Conservation (phyloP, 208 protist genomes). For the Naegleria lovaniensis region DNA sequence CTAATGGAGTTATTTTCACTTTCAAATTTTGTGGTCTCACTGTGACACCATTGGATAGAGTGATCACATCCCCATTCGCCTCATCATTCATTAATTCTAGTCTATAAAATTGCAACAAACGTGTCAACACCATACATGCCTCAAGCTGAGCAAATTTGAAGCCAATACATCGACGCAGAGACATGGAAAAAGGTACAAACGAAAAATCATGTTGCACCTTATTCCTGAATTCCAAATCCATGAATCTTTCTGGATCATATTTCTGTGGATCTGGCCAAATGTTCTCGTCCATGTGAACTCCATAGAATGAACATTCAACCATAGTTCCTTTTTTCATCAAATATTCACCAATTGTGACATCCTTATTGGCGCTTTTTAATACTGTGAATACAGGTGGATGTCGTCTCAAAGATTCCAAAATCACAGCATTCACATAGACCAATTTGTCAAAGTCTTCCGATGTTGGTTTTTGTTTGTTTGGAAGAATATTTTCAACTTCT, state of each 20-base stretch:
- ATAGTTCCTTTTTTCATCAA: not conserved
- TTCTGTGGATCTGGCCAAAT: not conserved
- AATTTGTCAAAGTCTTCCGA: constrained; percentile 3
- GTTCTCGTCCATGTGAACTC: not conserved
- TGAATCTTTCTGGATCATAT: constrained; percentile 7
- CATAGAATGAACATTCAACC: too few relatives aligned
- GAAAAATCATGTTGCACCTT: not conserved
- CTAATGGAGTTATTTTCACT: too few relatives aligned
- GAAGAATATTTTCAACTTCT: not conserved
- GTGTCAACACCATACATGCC: too few relatives aligned
- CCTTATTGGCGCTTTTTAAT: not conserved
- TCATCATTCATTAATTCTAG: too few relatives aligned
- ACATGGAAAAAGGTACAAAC: not conserved
- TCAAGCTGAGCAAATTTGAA: not conserved
- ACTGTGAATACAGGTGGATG: not conserved
- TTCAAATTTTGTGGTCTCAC: too few relatives aligned
- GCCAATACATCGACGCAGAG: not conserved
- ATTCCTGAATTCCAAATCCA: not conserved
- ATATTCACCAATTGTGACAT: not conserved
- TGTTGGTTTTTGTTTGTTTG: not conserved
- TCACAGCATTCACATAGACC: not conserved
- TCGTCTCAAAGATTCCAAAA: not conserved
- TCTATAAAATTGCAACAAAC: too few relatives aligned
- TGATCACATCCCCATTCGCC: too few relatives aligned
- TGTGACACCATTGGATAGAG: too few relatives aligned